Percentiles rank a stretch among this genome's conserved stretches.
Evolutionary conservation across 768 basidiomycete species (phyloP).

Genomic region (Calocybe cyanea): DNA sequence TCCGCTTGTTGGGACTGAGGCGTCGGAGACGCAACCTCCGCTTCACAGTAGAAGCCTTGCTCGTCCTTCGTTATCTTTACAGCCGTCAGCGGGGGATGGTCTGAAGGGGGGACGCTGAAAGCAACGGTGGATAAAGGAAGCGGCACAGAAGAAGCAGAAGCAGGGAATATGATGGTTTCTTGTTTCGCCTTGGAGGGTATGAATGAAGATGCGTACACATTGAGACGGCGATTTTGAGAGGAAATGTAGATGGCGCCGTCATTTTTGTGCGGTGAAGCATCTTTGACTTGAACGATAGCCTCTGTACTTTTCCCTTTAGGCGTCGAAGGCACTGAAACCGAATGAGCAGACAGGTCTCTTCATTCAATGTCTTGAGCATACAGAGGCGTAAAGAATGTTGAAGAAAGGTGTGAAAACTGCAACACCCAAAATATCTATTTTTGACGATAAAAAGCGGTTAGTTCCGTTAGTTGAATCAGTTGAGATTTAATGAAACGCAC

Average conservation of each 20-base stretch:
- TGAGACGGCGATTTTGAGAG: slow-evolving; percentile 30
- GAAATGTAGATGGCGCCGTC: slow-evolving; percentile 17
- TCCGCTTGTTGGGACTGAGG: slow-evolving; percentile 25
- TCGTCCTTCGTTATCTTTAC: slow-evolving; percentile 50
- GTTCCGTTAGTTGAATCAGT: slow-evolving; percentile 1
- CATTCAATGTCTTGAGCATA: too few species aligned
- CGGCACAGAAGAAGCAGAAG: neutral
- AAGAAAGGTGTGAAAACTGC: slow-evolving; percentile 15
- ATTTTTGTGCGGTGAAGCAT: slow-evolving; percentile 24
- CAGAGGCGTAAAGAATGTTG: slow-evolving; percentile 38
- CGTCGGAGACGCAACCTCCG: slow-evolving; percentile 28
- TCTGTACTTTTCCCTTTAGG: slow-evolving; percentile 39
- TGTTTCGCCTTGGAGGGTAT: slow-evolving; percentile 26
- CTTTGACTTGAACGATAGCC: slow-evolving; percentile 32
- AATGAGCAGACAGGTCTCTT: slow-evolving; percentile 41
- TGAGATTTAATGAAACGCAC: too few species aligned
- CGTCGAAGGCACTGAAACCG: slow-evolving; percentile 46
- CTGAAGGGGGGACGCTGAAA: slow-evolving; percentile 49
- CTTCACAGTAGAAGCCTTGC: slow-evolving; percentile 46
- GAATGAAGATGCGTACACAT: slow-evolving; percentile 43
- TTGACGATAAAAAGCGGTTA: slow-evolving; percentile 9
- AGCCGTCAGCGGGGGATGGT: slow-evolving; percentile 32
- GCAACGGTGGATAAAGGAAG: slow-evolving; percentile 24
- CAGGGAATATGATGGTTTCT: neutral
- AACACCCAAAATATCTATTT: slow-evolving; percentile 11